Percentiles rank a stretch among this genome's conserved stretches.
Conservation (phyloP, 257 asterid species). For the Oldenlandia corymbosa region DNA sequence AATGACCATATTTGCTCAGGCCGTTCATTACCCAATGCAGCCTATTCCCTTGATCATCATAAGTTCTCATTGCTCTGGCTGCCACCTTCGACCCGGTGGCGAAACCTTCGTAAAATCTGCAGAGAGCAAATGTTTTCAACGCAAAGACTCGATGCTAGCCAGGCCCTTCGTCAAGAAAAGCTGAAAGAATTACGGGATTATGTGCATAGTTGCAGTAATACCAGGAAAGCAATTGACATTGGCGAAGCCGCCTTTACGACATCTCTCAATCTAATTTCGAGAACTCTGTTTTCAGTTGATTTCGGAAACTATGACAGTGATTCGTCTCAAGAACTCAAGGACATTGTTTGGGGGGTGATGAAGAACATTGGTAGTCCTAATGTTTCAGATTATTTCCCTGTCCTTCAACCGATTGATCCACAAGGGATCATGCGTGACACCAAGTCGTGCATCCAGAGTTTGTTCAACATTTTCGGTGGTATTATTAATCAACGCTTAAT, state of each 20-base stretch:
- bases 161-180: too few species aligned
- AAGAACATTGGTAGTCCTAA: background rate
- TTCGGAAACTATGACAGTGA: background rate
- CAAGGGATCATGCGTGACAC: constrained; percentile 3
- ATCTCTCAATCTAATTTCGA: background rate
- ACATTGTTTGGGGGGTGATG: background rate
- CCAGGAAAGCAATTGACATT: background rate
- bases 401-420: constrained; percentile 10
- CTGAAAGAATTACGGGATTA: too few species aligned
- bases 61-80: too few species aligned
- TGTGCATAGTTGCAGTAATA: too few species aligned
- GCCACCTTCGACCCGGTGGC: too few species aligned
- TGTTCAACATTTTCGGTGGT: background rate
- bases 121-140: too few species aligned
- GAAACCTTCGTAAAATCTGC: too few species aligned
- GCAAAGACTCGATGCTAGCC: too few species aligned
- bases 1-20: too few species aligned
- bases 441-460: background rate
- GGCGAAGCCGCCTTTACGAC: background rate
- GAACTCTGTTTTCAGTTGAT: background rate
- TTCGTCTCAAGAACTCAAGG: background rate
- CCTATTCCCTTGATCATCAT: too few species aligned
- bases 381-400: constrained; percentile 9
- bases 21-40: too few species aligned
- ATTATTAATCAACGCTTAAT: background rate